Percentiles rank a stretch among this genome's conserved stretches.
Conservation (phyloP, 2,329 filamentous ascomycete genomes). For the Dactylellina parvicollis region DNA sequence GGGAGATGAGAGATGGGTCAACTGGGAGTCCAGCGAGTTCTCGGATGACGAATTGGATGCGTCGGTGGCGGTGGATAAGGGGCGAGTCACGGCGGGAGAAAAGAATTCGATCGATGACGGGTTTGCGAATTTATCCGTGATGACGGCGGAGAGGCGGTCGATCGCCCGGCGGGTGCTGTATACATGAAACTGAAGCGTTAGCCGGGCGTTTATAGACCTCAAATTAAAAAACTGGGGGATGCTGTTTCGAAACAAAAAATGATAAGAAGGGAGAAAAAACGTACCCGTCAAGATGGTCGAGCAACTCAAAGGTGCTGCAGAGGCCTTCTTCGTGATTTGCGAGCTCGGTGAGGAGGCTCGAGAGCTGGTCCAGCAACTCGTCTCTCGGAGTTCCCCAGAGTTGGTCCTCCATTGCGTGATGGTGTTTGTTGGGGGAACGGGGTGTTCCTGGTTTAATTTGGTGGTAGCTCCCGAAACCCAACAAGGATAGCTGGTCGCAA, state of each 20-base stretch:
- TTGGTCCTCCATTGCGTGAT: slow-evolving; percentile 48
- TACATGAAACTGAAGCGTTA: neutral
- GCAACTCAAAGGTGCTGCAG: slow-evolving; percentile 38
- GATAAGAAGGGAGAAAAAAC: neutral
- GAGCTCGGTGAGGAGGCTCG: slow-evolving; percentile 40
- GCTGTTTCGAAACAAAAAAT: neutral
- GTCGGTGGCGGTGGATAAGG: slow-evolving; percentile 47
- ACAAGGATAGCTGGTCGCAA: slow-evolving; percentile 15
- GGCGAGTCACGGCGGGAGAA: slow-evolving; percentile 48
- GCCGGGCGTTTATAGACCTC: neutral
- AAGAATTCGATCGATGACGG: slow-evolving; percentile 50
- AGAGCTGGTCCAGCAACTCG: slow-evolving; percentile 52
- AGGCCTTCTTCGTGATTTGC: slow-evolving; percentile 46
- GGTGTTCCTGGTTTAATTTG: too few relatives aligned
- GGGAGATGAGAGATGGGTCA: slow-evolving; percentile 46
- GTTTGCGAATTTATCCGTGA: slow-evolving; percentile 50
- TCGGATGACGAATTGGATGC: slow-evolving; percentile 51
- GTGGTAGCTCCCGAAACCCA: slow-evolving; percentile 5
- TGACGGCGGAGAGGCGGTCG: slow-evolving; percentile 51
- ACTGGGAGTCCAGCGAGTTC: slow-evolving; percentile 41
- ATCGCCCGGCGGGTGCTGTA: slow-evolving; percentile 48
- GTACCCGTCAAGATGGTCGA: slow-evolving; percentile 52
- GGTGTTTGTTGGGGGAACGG: neutral
- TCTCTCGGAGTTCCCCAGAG: slow-evolving; percentile 40
- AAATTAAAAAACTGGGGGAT: neutral